Conservation (phyloP, 441 rosid species). For the Populus hybrid region DNA sequence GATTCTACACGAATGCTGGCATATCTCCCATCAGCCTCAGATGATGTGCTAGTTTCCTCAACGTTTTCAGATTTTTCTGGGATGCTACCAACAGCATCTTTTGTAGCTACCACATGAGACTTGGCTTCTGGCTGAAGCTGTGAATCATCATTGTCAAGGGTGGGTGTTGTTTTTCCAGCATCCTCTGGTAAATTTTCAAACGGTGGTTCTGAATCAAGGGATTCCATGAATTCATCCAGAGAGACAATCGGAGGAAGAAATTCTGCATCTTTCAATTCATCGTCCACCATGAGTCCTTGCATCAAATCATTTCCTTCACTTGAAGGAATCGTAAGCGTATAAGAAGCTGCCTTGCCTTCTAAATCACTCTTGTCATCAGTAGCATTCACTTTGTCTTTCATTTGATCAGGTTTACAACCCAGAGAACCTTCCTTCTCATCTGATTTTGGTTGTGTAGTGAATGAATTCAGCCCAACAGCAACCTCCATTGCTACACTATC, state of each 20-base stretch:
- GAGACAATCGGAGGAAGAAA: conserved; percentile 89
- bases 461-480: conserved; percentile 47
- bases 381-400: conserved; percentile 30
- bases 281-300: conserved; percentile 69
- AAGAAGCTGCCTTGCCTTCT: conserved; percentile 30
- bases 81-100: conserved; percentile 25
- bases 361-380: conserved; percentile 31
- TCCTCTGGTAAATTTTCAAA: conserved; percentile 60
- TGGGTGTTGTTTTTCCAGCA: conserved; percentile 32
- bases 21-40: conserved; percentile 26
- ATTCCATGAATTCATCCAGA: conserved; percentile 81
- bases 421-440: conserved; percentile 26
- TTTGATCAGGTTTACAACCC: conserved; percentile 26
- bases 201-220: conserved; percentile 71
- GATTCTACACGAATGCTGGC: conserved; percentile 26
- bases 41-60: conserved; percentile 23
- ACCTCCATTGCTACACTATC: conserved; percentile 60
- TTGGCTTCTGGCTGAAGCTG: conserved; percentile 28
- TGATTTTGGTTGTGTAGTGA: conserved; percentile 27
- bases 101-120: conserved; percentile 39
- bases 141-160: conserved; percentile 44
- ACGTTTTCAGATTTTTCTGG: conserved; percentile 32
- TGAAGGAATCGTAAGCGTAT: conserved; percentile 56
- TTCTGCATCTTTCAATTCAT: conserved; percentile 70
- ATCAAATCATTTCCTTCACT: conserved; percentile 46